These are phyloP conservation scores for Quercus agrifolia DNA, from an alignment of 306 rosid species.

Conservation along the genomic window DNA sequence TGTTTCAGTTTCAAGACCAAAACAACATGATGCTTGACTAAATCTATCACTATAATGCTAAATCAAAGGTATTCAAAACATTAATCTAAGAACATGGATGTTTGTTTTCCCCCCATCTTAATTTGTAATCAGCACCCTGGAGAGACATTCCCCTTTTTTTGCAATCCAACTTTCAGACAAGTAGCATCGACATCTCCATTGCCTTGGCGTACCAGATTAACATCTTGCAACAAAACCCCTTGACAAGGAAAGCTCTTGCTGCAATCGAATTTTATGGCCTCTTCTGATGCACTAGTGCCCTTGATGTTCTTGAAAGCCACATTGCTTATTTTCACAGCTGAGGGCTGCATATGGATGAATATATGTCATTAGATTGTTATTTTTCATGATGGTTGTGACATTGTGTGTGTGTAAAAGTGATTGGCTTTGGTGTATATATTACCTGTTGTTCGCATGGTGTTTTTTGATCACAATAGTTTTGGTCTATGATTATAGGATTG, in stretches of 20 bases:
- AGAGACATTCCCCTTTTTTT: constrained; percentile 31
- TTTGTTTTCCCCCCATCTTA: background rate
- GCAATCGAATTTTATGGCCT: constrained; percentile 61
- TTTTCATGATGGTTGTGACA: background rate
- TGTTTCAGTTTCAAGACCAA: background rate
- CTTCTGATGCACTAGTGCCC: constrained; percentile 79
- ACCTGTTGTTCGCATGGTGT: constrained; percentile 55
- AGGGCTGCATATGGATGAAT: constrained; percentile 21
- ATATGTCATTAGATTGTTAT: background rate
- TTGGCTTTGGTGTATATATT: background rate
- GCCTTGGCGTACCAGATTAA: constrained; percentile 25
- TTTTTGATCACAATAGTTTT: constrained; percentile 70
- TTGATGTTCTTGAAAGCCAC: constrained; percentile 49
- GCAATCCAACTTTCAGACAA: constrained; percentile 43
- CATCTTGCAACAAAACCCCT: constrained; percentile 40
- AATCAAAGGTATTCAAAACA: constrained; percentile 6
- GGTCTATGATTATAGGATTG: constrained; percentile 84
- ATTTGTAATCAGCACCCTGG: constrained; percentile 40
- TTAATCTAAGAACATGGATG: background rate
- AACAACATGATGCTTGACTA: background rate
- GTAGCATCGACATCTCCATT: constrained; percentile 28
- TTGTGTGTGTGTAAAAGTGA: background rate
- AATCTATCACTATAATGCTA: background rate
- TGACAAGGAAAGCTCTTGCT: constrained; percentile 46
- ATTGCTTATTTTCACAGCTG: constrained; percentile 62